Evolutionary conservation across 805 yeast genomes (phyloP), one percentile per base, ranked within the genome.

Genomic region (Clavispora phyllophila): DNA sequence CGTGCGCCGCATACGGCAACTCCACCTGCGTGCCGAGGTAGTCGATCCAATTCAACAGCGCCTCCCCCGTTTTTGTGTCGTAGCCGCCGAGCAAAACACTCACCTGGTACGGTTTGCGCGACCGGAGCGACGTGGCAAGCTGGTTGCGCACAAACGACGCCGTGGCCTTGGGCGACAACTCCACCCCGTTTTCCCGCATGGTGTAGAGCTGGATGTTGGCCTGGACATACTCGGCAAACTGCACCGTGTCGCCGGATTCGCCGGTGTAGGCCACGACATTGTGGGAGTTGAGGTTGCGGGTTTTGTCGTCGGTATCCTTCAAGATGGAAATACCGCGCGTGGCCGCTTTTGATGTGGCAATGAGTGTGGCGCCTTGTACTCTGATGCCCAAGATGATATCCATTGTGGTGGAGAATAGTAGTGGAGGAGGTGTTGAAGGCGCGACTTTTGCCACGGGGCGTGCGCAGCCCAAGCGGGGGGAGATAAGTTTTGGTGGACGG

Each of bases 1-100:
- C 99, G 62, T 93, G 99, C 2, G 98, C 98, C 14, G 95, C 96
- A 60, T 93, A 93, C 13, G 99, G 98, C 45, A 93, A 73, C 47
- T 83, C 87, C 13, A 83, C 95, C 51, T 83, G 80, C 2, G 99
- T 87, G 7, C 99, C 99, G 51, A 93, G 70, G 63, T 93, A 93
- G 62, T 93, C 99, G 52, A 93, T 85, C 83, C 91, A 88, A 58
- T 85, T 82, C 56, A 93, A 73, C 40, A 77, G 70, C 31, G 97
- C 88, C 46, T 68, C 71, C 32, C 72, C 63, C 7, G 71, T 72
- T 49, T 74, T 76, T 13, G 67, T 63, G 56, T 88, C 91, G 61
- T 73, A 82, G 9, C 98, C 97, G 33, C 85, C 99, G 47, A 93
- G 67, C 46, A 93, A 72, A n/a, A 88, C 80, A 57, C 88, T 90